phyloP scores from a whole-genome alignment of 2,329 filamentous ascomycete species.

The Fusarium newnesense region DNA sequence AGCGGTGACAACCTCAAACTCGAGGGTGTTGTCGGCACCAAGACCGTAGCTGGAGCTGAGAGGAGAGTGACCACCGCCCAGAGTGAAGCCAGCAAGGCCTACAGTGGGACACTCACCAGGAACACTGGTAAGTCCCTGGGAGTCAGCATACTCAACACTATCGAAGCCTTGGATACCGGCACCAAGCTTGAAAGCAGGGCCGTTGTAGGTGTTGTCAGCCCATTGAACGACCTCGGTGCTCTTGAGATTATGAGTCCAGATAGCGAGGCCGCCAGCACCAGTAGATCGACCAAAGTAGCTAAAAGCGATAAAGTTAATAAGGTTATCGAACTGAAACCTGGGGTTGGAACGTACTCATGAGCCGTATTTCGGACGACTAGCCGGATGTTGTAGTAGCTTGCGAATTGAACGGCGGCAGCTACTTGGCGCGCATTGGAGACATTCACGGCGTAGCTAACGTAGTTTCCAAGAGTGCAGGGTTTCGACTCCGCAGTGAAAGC shows the following conservation, averaged over 20 bases:
- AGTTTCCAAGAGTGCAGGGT: slow-evolving; percentile 56
- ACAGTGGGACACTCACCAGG: slow-evolving; percentile 64
- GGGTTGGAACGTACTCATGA: slow-evolving; percentile 30
- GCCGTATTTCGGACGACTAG: slow-evolving; percentile 50
- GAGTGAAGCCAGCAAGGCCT: slow-evolving; percentile 68
- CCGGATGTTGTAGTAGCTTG: slow-evolving; percentile 50
- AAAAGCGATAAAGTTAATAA: not conserved
- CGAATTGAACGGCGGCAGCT: slow-evolving; percentile 50
- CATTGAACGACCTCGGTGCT: slow-evolving; percentile 50
- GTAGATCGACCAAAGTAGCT: slow-evolving; percentile 49
- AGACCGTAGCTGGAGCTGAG: slow-evolving; percentile 65
- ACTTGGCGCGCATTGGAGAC: slow-evolving; percentile 47
- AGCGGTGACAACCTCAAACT: slow-evolving; percentile 65
- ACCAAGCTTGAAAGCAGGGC: slow-evolving; percentile 49
- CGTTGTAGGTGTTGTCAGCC: not conserved
- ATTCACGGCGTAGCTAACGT: slow-evolving; percentile 53
- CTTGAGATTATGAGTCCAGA: slow-evolving; percentile 55
- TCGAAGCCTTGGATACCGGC: slow-evolving; percentile 64
- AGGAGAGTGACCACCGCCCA: slow-evolving; percentile 65
- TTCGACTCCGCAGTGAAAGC: slow-evolving; percentile 51
- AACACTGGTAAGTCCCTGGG: not conserved
- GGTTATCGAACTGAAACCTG: not conserved
- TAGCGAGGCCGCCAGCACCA: slow-evolving; percentile 52
- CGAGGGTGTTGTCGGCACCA: slow-evolving; percentile 67
- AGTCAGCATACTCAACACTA: slow-evolving; percentile 43